Percentiles rank a stretch among this genome's conserved stretches.
These are phyloP conservation scores for Rosa hybrid DNA, from an alignment of 331 rosid species.

Conservation along the genomic window DNA sequence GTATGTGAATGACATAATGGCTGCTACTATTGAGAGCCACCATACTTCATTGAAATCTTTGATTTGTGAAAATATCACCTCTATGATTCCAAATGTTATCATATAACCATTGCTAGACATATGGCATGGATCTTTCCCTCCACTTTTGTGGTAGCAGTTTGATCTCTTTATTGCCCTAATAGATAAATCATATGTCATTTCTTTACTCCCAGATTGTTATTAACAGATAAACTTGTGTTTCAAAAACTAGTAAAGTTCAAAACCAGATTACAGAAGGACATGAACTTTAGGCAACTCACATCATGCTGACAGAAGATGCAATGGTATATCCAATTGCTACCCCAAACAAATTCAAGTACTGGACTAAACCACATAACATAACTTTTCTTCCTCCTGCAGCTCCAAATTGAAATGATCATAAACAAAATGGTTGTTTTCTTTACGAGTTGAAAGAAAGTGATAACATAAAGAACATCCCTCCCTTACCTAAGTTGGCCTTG, in stretches of 20 bases:
- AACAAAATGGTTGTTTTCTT: neutral
- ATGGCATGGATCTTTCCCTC: constrained; percentile 73
- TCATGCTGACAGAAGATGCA: constrained; percentile 86
- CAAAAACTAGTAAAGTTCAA: neutral
- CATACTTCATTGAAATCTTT: constrained; percentile 73
- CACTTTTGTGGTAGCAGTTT: constrained; percentile 67
- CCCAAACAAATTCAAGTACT: constrained; percentile 68
- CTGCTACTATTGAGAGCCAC: constrained; percentile 91
- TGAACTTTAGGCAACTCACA: constrained; percentile 44
- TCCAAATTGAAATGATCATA: neutral
- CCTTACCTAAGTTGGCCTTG: constrained; percentile 62
- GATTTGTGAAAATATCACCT: constrained; percentile 69
- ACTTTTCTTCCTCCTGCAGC: constrained; percentile 63
- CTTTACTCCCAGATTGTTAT: neutral
- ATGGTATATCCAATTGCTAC: constrained; percentile 71
- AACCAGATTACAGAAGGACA: neutral
- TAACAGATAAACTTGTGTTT: neutral
- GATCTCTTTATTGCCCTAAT: constrained; percentile 83
- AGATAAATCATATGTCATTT: neutral
- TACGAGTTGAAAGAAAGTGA: neutral
- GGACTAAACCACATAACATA: constrained; percentile 61
- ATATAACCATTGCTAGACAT: constrained; percentile 78
- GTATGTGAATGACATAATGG: constrained; percentile 78
- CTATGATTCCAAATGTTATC: constrained; percentile 71
- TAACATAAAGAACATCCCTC: neutral